Evolutionary conservation across 495 filamentous ascomycete genomes (phyloP).

Genomic region (Aspergillus panamensis): DNA sequence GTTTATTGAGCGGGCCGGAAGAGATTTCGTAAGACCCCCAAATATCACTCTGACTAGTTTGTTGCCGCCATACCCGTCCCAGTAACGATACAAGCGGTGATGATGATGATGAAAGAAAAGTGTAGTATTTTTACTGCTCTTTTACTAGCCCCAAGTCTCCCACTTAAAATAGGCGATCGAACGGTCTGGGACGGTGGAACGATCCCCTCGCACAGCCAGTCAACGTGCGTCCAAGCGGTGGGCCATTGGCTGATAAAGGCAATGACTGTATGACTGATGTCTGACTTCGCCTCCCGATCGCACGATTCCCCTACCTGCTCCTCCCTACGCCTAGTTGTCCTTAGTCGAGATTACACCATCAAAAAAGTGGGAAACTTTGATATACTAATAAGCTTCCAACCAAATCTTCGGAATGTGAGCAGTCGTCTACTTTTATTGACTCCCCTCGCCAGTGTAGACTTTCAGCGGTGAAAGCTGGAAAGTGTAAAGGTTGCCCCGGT

Average conservation of each 20-base stretch:
- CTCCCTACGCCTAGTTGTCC: too few species aligned
- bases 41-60: too few species aligned
- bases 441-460: neutral
- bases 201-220: constrained; percentile 22
- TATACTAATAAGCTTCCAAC: constrained; percentile 4
- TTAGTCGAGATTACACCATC: constrained; percentile 6
- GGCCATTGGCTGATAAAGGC: constrained; percentile 11
- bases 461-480: constrained; percentile 12
- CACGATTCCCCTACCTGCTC: constrained; percentile 6
- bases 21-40: too few species aligned
- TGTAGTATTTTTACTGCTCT: constrained; percentile 6
- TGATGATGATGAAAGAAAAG: constrained; percentile 6
- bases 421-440: neutral
- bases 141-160: constrained; percentile 4
- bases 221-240: constrained; percentile 17
- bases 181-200: constrained; percentile 30
- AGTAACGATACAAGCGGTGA: neutral
- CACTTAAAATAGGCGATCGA: constrained; percentile 33
- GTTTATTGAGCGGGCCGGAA: too few species aligned
- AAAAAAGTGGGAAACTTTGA: constrained; percentile 8
- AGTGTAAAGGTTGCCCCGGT: neutral
- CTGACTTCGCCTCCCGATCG: constrained; percentile 22
- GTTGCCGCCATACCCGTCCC: constrained; percentile 23
- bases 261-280: constrained; percentile 12
- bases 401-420: constrained; percentile 13